phyloP scores from a whole-genome alignment of 163 green algal species.

The Botryococcus braunii region DNA sequence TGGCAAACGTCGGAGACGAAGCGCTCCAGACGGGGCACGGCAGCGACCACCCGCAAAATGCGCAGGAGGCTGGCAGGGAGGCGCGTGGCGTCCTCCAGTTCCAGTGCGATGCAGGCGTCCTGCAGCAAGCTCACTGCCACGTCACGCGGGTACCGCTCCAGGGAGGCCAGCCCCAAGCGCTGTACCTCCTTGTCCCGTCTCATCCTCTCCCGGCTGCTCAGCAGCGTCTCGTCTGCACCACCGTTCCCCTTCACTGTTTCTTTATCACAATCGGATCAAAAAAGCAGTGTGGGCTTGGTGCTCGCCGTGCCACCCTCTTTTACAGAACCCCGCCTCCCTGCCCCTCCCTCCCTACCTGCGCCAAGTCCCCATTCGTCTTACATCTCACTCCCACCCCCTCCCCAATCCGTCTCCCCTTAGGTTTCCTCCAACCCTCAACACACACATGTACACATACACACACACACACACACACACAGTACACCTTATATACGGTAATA shows the following conservation, averaged over 20 bases:
- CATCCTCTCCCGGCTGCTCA: constrained; percentile 31
- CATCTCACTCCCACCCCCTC: too few species aligned
- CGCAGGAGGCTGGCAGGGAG: constrained; percentile 37
- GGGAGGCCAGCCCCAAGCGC: constrained; percentile 35
- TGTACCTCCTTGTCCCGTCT: constrained; percentile 48
- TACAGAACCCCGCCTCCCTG: too few species aligned
- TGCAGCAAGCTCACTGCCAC: constrained; percentile 38
- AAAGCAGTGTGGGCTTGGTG: constrained; percentile 7
- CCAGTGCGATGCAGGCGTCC: constrained; percentile 59
- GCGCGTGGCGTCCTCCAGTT: constrained; percentile 43
- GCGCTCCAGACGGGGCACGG: constrained; percentile 45
- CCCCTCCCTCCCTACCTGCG: too few species aligned
- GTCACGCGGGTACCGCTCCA: constrained; percentile 44
- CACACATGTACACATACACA: too few species aligned
- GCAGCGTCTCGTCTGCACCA: neutral
- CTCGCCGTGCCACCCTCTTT: too few species aligned
- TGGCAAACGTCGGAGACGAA: constrained; percentile 46
- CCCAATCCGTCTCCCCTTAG: too few species aligned
- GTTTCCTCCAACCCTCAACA: too few species aligned
- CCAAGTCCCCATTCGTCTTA: too few species aligned
- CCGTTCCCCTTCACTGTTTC: too few species aligned
- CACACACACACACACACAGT: too few species aligned
- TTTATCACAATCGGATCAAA: too few species aligned
- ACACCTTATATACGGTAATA: too few species aligned
- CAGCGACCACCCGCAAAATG: constrained; percentile 33